Evolutionary conservation across 768 basidiomycete species (phyloP).

Genomic region (Amanita polypyramis): DNA sequence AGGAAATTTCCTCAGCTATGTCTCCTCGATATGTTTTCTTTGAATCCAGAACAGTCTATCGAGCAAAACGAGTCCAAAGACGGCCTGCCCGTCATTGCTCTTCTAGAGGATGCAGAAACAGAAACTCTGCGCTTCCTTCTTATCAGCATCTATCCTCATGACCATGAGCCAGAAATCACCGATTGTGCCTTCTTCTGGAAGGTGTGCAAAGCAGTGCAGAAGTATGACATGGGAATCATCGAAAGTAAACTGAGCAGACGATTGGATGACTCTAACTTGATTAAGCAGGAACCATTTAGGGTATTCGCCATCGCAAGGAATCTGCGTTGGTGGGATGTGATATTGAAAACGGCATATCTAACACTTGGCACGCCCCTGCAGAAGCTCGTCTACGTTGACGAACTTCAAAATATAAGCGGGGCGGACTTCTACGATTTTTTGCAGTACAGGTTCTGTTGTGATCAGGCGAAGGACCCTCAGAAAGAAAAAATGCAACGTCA

Average conservation of each 20-base stretch:
- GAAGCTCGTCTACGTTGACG: background rate
- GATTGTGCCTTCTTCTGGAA: background rate
- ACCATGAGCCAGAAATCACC: background rate
- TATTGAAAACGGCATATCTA: background rate
- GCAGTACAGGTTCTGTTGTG: background rate
- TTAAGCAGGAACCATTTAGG: background rate
- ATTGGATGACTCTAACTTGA: background rate
- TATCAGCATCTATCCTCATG: slow-evolving; percentile 1
- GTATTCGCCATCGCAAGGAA: background rate
- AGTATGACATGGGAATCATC: slow-evolving; percentile 6
- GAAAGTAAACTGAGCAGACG: background rate
- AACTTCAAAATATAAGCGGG: background rate
- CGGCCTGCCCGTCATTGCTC: slow-evolving; percentile 5
- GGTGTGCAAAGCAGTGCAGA: background rate
- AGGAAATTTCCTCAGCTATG: slow-evolving; percentile 17
- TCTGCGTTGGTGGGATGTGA: background rate
- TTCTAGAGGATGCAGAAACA: slow-evolving; percentile 10
- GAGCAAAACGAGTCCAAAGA: background rate
- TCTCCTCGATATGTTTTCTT: slow-evolving; percentile 21
- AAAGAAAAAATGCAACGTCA: background rate
- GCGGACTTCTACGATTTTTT: background rate
- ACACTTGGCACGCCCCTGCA: background rate
- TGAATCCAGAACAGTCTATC: slow-evolving; percentile 10
- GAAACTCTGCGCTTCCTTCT: slow-evolving; percentile 9
- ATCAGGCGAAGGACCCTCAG: background rate